Percentiles rank a stretch among this genome's conserved stretches.
Conservation (phyloP, 257 asterid species). For the Euphrasia confusa region DNA sequence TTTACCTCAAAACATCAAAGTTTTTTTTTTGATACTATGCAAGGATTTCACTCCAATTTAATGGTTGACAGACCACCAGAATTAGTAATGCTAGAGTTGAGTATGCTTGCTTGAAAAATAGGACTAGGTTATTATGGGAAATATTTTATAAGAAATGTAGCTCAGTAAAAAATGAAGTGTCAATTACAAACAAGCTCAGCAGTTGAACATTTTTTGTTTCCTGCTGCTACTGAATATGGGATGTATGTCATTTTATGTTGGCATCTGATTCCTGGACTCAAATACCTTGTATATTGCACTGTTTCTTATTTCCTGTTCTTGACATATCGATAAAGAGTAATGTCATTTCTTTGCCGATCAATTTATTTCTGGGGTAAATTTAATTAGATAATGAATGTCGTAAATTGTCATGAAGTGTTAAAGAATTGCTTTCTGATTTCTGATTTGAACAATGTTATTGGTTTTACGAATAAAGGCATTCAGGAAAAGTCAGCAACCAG, state of each 20-base stretch:
- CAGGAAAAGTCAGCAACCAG: conserved; percentile 87
- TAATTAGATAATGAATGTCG: not conserved
- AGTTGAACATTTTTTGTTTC: not conserved
- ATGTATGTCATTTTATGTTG: conserved; percentile 10
- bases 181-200: conserved; percentile 11
- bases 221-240: not conserved
- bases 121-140: not conserved
- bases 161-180: not conserved
- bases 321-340: not conserved
- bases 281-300: not conserved
- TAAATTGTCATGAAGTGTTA: conserved; percentile 12
- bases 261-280: conserved; percentile 8
- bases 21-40: not conserved
- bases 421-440: conserved; percentile 13
- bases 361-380: not conserved
- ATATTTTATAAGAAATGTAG: not conserved
- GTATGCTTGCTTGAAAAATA: not conserved
- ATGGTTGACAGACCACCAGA: not conserved
- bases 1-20: not conserved
- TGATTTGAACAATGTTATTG: conserved; percentile 13
- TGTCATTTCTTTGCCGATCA: conserved; percentile 15
- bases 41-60: conserved; percentile 6
- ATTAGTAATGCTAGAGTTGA: conserved; percentile 1
- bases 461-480: conserved; percentile 43
- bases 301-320: conserved; percentile 6